Evolutionary conservation across 345 rosid species (phyloP), one percentile per base, ranked within the genome.

Genomic region (Anastatica hierochuntica): DNA sequence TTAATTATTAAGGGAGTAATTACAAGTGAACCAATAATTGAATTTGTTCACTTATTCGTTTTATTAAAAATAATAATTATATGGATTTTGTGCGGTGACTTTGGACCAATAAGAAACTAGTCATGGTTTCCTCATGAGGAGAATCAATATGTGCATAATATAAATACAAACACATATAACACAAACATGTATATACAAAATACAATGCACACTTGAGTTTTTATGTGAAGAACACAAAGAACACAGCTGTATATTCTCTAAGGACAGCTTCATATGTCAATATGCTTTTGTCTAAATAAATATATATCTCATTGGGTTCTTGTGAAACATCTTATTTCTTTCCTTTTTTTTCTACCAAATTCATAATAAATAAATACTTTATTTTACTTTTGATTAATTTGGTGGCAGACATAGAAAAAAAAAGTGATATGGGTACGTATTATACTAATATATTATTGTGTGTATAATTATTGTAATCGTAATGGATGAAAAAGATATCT

Each of bases 201-300:
- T 7, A 33, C 15, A 38, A 38, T 40, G 60, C 46, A 38, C 48
- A 45, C 49, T 53, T 62, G 16, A 53, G 42, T 38, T 63, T 34
- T 44, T n/a, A n/a, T n/a, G n/a, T n/a, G n/a, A n/a, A n/a, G n/a
- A n/a, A n/a, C n/a, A n/a, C n/a, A n/a, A n/a, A 19, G 12, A 50
- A 17, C 31, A 48, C 60, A 66, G 71, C 71, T 59, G 71, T 66
- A 45, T 66, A 59, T 52, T 66, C 55, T 44, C 48, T n/a, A 45
- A 23, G 30, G 71, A 66, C 71, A 66, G 65, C 49, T 50, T 66
- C 71, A 37, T 26, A 37, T 33, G 64, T 58, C 70, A 35, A 58
- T 20, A 15, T 14, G 39, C 48, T 37, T 65, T 56, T 49, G 52
- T 56, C 63, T 48, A 34, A 49, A 33, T 31, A 33, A 9, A 47